These are phyloP conservation scores for Leccinum proliferum DNA, from an alignment of 1,284 basidiomycete genomes.

Conservation along the genomic window DNA sequence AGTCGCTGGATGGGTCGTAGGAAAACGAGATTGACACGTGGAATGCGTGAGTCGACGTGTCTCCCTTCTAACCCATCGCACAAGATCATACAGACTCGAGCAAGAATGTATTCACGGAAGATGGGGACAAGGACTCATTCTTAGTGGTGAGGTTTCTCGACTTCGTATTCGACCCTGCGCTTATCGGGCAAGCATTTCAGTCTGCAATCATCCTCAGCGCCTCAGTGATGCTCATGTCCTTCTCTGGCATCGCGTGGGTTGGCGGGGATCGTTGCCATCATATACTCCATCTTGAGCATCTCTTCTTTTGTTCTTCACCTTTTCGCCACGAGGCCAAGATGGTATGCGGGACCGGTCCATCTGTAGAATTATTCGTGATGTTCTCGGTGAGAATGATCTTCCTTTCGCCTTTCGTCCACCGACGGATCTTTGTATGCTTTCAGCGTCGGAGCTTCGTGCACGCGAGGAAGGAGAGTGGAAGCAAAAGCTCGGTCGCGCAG, in stretches of 20 bases:
- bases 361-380: not conserved
- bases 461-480: too few relatives aligned
- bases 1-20: constrained; percentile 26
- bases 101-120: constrained; percentile 42
- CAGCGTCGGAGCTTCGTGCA: too few relatives aligned
- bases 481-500: too few relatives aligned
- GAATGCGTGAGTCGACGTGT: constrained; percentile 48
- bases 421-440: too few relatives aligned
- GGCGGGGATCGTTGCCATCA: too few relatives aligned
- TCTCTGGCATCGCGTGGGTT: too few relatives aligned
- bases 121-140: constrained; percentile 48
- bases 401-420: not conserved
- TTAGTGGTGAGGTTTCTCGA: not conserved
- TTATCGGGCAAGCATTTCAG: not conserved
- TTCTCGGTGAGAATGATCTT: not conserved
- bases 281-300: too few relatives aligned
- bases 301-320: too few relatives aligned
- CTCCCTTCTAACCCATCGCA: not conserved
- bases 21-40: constrained; percentile 77
- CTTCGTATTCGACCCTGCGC: not conserved
- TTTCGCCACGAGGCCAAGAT: not conserved
- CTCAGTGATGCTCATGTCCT: too few relatives aligned
- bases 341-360: not conserved
- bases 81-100: constrained; percentile 60
- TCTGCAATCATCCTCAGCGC: too few relatives aligned